Conservation (phyloP, 257 asterid genomes). For the Ilex aquifolium region DNA sequence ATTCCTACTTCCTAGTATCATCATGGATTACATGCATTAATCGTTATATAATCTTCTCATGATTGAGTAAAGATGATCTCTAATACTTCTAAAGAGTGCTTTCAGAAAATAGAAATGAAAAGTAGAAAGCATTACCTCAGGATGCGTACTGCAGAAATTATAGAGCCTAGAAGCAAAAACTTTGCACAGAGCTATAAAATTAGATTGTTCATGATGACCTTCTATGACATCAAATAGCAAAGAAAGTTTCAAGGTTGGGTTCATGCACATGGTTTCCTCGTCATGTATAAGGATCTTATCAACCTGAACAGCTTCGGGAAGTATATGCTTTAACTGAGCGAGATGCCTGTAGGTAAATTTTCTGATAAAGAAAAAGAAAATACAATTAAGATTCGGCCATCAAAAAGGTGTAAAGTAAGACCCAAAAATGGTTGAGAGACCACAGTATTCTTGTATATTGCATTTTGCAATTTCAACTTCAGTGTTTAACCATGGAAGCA, state of each 20-base stretch:
- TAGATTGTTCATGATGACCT: slow-evolving; percentile 48
- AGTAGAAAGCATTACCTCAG: slow-evolving; percentile 44
- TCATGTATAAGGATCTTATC: slow-evolving; percentile 70
- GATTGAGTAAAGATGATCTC: no score
- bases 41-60: no score
- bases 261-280: slow-evolving; percentile 63
- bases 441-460: no score
- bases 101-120: not conserved
- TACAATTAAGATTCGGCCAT: not conserved
- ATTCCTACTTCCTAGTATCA: no score
- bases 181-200: slow-evolving; percentile 51
- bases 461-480: no score
- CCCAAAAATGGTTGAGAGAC: no score
- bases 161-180: slow-evolving; percentile 63
- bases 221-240: slow-evolving; percentile 57
- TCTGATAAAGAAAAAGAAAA: slow-evolving; percentile 33
- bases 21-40: no score
- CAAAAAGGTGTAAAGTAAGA: no score
- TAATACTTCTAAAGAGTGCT: no score
- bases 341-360: slow-evolving; percentile 51
- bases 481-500: no score
- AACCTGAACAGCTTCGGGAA: slow-evolving; percentile 77
- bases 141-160: slow-evolving; percentile 32
- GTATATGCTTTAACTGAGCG: slow-evolving; percentile 65
- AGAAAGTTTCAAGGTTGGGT: slow-evolving; percentile 45